Evolutionary conservation across 805 yeast species (phyloP), one percentile per base, ranked within the genome.

Genomic region (Candida ponderosae): DNA sequence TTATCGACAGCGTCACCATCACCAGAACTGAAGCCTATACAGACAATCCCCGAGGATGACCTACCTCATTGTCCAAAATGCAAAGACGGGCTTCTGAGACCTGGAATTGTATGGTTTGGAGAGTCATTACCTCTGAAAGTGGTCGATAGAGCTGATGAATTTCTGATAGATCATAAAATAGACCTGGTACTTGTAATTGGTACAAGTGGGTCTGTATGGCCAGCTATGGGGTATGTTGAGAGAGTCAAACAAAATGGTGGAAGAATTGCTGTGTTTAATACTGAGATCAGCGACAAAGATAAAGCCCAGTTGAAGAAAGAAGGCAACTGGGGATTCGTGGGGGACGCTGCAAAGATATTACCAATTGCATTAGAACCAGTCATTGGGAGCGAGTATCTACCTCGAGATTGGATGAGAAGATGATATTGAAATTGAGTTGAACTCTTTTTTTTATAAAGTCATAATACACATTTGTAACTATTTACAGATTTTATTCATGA

Each of bases 91-190:
- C 53, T 82, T 11, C 59, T 88, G 40, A 65, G 96, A 18, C 97
- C 97, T 0, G 95, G 93, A 0, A 94, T 88, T 4, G 89, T 87
- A 6, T 88, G 96, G 96, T 86, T 82, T 59, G 96, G 96, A n/a
- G 97, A 88, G 57, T 70, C 87, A 14, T 61, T 88, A 32, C 86
- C 95, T 0, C 56, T 84, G 38, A 60, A 60, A 34, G 70, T 68
- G 11, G 71, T 88, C 40, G 79, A 77, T 42, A 61, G 61, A 31
- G 86, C 85, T 5, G 96, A 87, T 59, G 75, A 72, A 32, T 87
- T 83, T 47, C 67, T 86, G 6, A 50, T 63, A 10, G 63, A 64
- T 19, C 57, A 58, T 5, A 62, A 62, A 28, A 79, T 84, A 18
- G 96, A 87, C 50, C 59, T 88, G 50, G 77, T 86, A 4, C 61